Conservation (phyloP, 1,284 basidiomycete species). For the Cryptococcus jaspeensis region DNA sequence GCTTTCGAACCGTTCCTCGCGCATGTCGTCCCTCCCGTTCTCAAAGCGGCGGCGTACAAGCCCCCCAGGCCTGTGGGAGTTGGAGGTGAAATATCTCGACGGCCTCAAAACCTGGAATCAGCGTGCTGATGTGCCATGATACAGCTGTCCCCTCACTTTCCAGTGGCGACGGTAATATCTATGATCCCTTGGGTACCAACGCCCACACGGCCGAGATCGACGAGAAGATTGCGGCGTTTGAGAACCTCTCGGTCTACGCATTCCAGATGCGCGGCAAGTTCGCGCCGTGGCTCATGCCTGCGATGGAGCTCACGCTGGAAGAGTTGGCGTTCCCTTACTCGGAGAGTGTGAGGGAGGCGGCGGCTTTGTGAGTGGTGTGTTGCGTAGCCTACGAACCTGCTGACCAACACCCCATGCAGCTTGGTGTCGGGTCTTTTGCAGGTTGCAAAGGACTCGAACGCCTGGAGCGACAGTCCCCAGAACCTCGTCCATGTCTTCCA, state of each 20-base stretch:
- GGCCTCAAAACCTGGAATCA: no score
- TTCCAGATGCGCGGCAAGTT: conserved; percentile 67
- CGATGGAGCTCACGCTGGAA: conserved; percentile 68
- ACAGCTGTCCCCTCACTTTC: background rate
- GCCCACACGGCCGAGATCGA: conserved; percentile 70
- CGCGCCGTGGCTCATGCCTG: conserved; percentile 68
- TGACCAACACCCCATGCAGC: conserved; percentile 50
- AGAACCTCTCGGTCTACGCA: conserved; percentile 75
- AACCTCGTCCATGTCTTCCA: conserved; percentile 69
- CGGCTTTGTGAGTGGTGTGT: conserved; percentile 61
- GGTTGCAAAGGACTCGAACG: conserved; percentile 63
- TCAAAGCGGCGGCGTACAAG: conserved; percentile 73
- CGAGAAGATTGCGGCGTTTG: conserved; percentile 80
- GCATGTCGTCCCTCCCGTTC: conserved; percentile 72
- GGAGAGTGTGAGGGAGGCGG: conserved; percentile 73
- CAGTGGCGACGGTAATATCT: conserved; percentile 53
- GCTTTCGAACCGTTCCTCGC: conserved; percentile 82
- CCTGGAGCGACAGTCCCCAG: conserved; percentile 63
- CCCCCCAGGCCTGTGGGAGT: conserved; percentile 49
- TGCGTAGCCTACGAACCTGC: background rate
- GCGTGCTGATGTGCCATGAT: no score
- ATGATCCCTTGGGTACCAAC: conserved; percentile 50
- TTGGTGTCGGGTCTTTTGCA: conserved; percentile 69
- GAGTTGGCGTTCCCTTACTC: conserved; percentile 72
- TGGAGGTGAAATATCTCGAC: no score